Base-by-base conservation (phyloP, 2,329 filamentous ascomycete genomes). In the Cadophora gregata region DNA sequence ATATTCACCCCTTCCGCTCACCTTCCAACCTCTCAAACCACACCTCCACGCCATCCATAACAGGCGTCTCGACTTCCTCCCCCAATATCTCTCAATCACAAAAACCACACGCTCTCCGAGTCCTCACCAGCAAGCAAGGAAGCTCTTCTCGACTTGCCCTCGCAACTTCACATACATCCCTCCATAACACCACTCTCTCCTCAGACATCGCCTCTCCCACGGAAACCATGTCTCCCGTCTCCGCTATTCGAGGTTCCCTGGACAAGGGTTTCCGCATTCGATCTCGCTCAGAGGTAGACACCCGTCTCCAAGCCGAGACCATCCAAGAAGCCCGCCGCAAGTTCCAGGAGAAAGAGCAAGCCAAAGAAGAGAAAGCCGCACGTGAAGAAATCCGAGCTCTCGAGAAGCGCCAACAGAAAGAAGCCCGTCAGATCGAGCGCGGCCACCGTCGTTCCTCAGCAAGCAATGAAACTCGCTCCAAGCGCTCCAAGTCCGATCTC, bases 331-430 rank as follows among this genome's bases (percentile, higher is more conserved):
- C 86, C 4, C 86, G 88, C 62, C 85, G 85, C 72, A 87, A 86
- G 73, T 90, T 89, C 69, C 83, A 88, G 74, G 84, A 87, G 74
- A 86, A 85, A 74, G 86, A 90, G 76, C 81, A 81, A 19, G 80
- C 80, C 62, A 89, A 90, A 77, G 84, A 88, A 42, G 87, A 88
- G 74, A 89, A 88, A 73, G 86, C 86, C 59, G 86, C 84, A 19
- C 83, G 84, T 14, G 85, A 88, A 71, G 83, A 88, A 79, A 81
- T 85, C 65, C 82, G 81, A 69, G 86, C 85, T 67, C 82, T 84
- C 42, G 86, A 89, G 75, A 86, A 86, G 56, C 82, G 82, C n/a
- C 84, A 86, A 64, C 82, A 80, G 72, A 87, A 84, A 73, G 85
- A 87, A 67, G 85, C 85, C 0, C 80, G 81, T 45, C 81, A 83